Evolutionary conservation across 1,139 yeast genomes (phyloP), one percentile per base, ranked within the genome.

Genomic region (Taphrina sp.): DNA sequence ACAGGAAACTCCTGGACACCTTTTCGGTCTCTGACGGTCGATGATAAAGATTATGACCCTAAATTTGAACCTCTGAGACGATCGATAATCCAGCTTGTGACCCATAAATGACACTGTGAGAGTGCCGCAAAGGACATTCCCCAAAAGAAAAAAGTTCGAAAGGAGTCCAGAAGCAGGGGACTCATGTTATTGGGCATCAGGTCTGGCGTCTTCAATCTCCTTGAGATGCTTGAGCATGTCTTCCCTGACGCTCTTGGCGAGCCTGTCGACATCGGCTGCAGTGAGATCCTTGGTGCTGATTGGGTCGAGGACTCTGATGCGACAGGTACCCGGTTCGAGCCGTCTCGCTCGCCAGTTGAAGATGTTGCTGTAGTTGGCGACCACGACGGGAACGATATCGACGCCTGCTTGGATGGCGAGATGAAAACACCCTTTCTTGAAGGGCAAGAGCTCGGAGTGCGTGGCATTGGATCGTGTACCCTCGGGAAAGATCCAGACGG

Each of bases 371-470:
- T 95, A 86, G 71, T 92, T 94, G 41, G 90, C 79, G 5, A 88
- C 87, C 7, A 87, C 95, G 43, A 85, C 75, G 2, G 99, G 98
- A 12, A 92, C 81, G 44, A 92, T 74, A 22, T 97, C 97, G 33
- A 92, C 81, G 38, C 81, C 81, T 2, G 95, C 95, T 70, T 90
- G 95, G 61, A 85, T 85, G 10, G 99, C 98, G 66, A 92, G 77
- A 70, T 92, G 96, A 80, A 94, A 94, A 0, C 97, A 97, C 51
- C 99, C 99, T 68, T 94, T 94, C 70, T 92, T 92, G 71, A 92
- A 87, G 0, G 95, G 95, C 56, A 87, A 75, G 69, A 94, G 72
- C 8, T 77, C 81, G 52, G 95, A 83, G 42, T 75, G 75, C 23
- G 78, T 73, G 14, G 84, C 70, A 61, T 82, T 85, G 0, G 96